These are phyloP conservation scores for Plasmodium fragile DNA, from an alignment of 169 alveolate genomes.

Conservation along the genomic window DNA sequence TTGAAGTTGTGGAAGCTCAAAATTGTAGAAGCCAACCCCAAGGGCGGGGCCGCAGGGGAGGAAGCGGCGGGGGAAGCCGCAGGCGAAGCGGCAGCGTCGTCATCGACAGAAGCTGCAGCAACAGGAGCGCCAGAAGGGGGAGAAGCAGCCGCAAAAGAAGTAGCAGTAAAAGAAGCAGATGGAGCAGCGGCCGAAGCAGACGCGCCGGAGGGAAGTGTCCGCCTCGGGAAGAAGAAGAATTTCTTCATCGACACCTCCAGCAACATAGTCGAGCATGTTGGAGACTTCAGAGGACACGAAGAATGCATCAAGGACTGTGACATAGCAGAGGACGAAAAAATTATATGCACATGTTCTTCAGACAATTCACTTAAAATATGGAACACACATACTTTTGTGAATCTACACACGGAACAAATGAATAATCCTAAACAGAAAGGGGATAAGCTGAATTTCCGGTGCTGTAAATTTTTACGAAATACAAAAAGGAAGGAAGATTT, in stretches of 20 bases:
- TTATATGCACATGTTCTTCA: slow-evolving; percentile 37
- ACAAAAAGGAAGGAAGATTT: slow-evolving; percentile 2
- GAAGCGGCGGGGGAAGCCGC: too few relatives aligned
- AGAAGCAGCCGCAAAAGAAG: not conserved
- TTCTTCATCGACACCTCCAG: slow-evolving; percentile 5
- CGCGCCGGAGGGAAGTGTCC: not conserved
- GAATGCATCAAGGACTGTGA: slow-evolving; percentile 75
- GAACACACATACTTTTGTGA: slow-evolving; percentile 39
- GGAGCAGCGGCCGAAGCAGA: not conserved
- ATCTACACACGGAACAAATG: slow-evolving; percentile 64
- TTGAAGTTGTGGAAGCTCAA: slow-evolving; percentile 81
- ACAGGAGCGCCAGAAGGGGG: too few relatives aligned
- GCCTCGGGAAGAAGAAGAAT: not conserved
- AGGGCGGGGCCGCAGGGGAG: not conserved
- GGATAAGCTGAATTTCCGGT: slow-evolving; percentile 70
- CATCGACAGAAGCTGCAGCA: too few relatives aligned
- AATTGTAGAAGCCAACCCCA: not conserved
- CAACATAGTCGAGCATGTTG: slow-evolving; percentile 39
- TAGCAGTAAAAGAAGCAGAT: not conserved
- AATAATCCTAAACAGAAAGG: slow-evolving; percentile 37
- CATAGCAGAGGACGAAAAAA: slow-evolving; percentile 46
- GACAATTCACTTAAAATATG: slow-evolving; percentile 72
- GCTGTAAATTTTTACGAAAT: slow-evolving; percentile 67
- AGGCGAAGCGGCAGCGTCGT: too few relatives aligned
- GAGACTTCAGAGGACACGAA: slow-evolving; percentile 61